Percentiles rank a stretch among this genome's conserved stretches.
phyloP scores from a whole-genome alignment of 2,329 filamentous ascomycete genomes.

The Aplosporella prunicola region DNA sequence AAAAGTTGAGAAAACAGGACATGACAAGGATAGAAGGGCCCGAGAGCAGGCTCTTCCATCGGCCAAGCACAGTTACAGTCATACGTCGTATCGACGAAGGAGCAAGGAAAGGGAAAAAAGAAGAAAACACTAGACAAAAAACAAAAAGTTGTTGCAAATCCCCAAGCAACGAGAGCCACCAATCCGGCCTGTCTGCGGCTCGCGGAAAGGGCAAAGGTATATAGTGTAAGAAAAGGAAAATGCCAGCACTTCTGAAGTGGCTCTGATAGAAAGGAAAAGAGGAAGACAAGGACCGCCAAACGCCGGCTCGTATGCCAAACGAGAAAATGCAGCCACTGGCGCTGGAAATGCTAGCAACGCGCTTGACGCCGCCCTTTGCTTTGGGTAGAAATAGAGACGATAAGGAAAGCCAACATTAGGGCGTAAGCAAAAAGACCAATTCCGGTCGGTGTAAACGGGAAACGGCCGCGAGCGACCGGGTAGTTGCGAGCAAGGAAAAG shows the following conservation, averaged over 20 bases:
- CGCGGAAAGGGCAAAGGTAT: too few species aligned
- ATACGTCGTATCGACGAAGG: constrained; percentile 3
- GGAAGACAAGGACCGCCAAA: not conserved
- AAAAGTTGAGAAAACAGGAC: too few species aligned
- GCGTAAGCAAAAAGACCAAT: not conserved
- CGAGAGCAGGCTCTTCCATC: too few species aligned
- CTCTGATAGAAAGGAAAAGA: not conserved
- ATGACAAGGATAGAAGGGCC: too few species aligned
- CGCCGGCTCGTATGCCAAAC: not conserved
- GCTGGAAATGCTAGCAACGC: constrained; percentile 9
- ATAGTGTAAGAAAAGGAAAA: too few species aligned
- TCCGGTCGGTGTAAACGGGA: not conserved
- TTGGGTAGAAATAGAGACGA: not conserved
- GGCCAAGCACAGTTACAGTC: too few species aligned
- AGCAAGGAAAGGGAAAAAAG: not conserved
- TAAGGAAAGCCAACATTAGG: not conserved
- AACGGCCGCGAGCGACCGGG: not conserved
- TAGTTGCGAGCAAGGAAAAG: not conserved
- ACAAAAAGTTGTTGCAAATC: not conserved
- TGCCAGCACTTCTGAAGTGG: too few species aligned
- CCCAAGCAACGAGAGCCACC: not conserved
- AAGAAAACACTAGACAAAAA: not conserved
- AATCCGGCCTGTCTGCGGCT: not conserved
- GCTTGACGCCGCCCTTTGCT: constrained; percentile 1
- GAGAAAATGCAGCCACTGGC: constrained; percentile 4